phyloP scores from a whole-genome alignment of 345 rosid genomes.

The Aquilaria yunnanensis region DNA sequence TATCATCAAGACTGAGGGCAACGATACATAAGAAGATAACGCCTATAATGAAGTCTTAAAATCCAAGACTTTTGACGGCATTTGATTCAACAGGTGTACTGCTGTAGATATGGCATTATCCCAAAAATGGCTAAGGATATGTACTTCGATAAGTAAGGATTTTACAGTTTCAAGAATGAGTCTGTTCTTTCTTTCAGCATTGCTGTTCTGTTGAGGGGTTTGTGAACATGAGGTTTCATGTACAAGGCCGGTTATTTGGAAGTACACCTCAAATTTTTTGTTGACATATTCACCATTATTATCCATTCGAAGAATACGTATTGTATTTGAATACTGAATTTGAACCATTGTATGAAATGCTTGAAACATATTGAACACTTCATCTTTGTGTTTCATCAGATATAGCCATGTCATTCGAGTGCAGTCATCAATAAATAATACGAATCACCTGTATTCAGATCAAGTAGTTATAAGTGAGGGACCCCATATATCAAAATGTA shows the following conservation, averaged over 20 bases:
- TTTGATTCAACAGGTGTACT: background rate
- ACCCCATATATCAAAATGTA: slow-evolving; percentile 1
- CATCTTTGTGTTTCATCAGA: slow-evolving; percentile 1
- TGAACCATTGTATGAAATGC: background rate
- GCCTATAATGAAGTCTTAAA: background rate
- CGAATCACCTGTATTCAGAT: background rate
- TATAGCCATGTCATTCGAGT: slow-evolving; percentile 9
- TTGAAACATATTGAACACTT: background rate
- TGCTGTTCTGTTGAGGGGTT: slow-evolving; percentile 4
- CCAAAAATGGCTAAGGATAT: background rate
- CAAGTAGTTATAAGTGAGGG: background rate
- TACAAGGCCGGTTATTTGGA: background rate
- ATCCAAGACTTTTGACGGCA: background rate
- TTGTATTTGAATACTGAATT: background rate
- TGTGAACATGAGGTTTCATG: background rate
- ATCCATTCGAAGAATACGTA: background rate
- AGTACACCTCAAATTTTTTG: background rate
- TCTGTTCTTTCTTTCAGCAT: background rate
- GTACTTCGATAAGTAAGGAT: background rate
- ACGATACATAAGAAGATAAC: background rate
- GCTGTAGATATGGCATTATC: background rate
- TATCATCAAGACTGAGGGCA: background rate
- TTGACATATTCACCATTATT: background rate
- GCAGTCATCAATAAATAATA: background rate
- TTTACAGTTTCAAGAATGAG: background rate